Evolutionary conservation across 768 basidiomycete species (phyloP), one percentile per base, ranked within the genome.

Genomic region (Tulasnella sp.): DNA sequence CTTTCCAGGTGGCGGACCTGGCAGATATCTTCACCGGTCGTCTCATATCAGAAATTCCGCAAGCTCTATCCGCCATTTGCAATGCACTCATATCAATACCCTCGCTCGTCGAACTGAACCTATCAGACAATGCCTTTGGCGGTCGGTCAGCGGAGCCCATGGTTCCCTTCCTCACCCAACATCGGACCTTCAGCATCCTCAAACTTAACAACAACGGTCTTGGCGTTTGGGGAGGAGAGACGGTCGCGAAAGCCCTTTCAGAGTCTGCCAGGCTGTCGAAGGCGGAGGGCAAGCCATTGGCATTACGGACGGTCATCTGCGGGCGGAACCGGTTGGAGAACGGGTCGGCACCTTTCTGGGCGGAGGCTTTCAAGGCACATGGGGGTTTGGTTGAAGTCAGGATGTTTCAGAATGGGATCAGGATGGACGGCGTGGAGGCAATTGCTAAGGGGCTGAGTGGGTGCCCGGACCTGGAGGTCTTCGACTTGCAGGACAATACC

Each of bases 1-100:
- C 5, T 15, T 38, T 26, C 27, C 69, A 98, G 96, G 75, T 95
- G 61, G 95, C 94, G 65, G 85, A 98, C 75, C 88, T 97, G 64
- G 87, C 91, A 29, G 95, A 97, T 73, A 94, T 99, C 73, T 99
- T 99, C 75, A 97, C 95, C 2, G 90, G 94, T 56, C 88, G 95
- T 64, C 80, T 96, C 68, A 97, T 97, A 75, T 78, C 82, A 62
- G 95, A 99, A 71, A 98, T 99, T 69, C 96, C 95, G 3, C 78
- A 74, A 60, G 91, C 96, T 15, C 83, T 99, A 48, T 79, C 83
- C 38, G 85, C 88, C 34, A 80, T 99, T 65, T 96, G 94, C 70
- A 82, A 90, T 66, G 83, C 93, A 11, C 81, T 99, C 62, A 82
- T 82, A 67, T 77, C 81, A 67, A 89, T 89, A 67, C 78, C 82